Conservation (phyloP, 768 basidiomycete genomes). For the Astraeus odoratus region DNA sequence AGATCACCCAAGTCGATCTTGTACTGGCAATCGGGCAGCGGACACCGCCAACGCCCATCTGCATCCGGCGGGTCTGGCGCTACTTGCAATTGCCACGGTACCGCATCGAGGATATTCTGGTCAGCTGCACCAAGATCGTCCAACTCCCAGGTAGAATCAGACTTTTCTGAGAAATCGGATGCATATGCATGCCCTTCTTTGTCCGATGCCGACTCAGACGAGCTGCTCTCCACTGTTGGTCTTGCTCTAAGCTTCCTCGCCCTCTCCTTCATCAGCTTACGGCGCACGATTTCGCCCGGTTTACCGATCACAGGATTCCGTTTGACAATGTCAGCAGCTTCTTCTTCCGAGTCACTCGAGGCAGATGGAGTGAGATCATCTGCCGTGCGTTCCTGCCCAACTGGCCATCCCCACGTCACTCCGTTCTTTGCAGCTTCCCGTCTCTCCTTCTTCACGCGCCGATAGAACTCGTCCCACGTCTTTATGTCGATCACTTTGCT, state of each 20-base stretch:
- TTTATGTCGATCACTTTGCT: constrained; percentile 33
- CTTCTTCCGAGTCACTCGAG: constrained; percentile 3
- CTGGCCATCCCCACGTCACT: constrained; percentile 18
- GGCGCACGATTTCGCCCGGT: constrained; percentile 6
- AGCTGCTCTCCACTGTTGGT: background rate
- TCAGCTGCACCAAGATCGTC: constrained; percentile 18
- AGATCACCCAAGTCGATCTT: constrained; percentile 41
- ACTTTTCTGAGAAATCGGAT: constrained; percentile 51
- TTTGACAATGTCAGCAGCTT: constrained; percentile 8
- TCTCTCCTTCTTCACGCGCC: constrained; percentile 24
- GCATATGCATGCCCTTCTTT: constrained; percentile 34
- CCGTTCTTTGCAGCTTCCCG: constrained; percentile 22
- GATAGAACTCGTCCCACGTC: constrained; percentile 44
- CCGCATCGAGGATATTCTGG: constrained; percentile 15
- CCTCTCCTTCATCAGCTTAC: constrained; percentile 16
- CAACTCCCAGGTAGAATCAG: constrained; percentile 38
- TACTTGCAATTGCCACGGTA: constrained; percentile 32
- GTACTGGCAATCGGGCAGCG: constrained; percentile 35
- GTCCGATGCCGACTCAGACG: constrained; percentile 20
- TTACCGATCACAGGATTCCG: constrained; percentile 26
- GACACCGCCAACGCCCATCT: constrained; percentile 49
- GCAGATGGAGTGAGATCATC: constrained; percentile 4
- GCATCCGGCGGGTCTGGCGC: constrained; percentile 36
- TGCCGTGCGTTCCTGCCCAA: constrained; percentile 7
- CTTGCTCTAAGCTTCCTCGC: background rate